Evolutionary conservation across 352 stramenopile species (phyloP).

Genomic region (Phytophthora capsici): DNA sequence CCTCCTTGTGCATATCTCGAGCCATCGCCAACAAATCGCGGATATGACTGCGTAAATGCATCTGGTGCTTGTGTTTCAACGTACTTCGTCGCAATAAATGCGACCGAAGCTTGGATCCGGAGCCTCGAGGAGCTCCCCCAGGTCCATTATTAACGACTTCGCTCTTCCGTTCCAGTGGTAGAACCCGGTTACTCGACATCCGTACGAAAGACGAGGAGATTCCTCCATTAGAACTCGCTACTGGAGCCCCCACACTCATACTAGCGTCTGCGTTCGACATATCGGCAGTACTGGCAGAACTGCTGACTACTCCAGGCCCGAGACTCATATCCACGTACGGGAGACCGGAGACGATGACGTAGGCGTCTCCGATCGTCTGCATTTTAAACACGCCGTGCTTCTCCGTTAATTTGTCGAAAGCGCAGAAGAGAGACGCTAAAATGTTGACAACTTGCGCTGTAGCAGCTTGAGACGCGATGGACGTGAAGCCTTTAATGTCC

Average conservation of each 20-base stretch:
- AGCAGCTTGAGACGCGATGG: constrained; percentile 84
- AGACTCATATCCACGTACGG: constrained; percentile 90
- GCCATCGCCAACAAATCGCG: constrained; percentile 83
- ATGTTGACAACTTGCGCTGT: constrained; percentile 91
- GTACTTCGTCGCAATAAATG: constrained; percentile 54
- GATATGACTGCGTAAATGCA: constrained; percentile 85
- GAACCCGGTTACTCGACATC: constrained; percentile 58
- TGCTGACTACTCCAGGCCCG: constrained; percentile 48
- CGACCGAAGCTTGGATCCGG: constrained; percentile 23
- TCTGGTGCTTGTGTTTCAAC: constrained; percentile 85
- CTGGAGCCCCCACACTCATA: constrained; percentile 10
- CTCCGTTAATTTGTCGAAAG: constrained; percentile 92
- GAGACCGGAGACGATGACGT: constrained; percentile 89
- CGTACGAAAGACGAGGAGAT: constrained; percentile 13
- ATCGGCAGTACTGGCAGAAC: constrained; percentile 23
- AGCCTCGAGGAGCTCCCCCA: constrained; percentile 10
- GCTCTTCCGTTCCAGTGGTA: constrained; percentile 45
- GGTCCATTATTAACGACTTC: constrained; percentile 9
- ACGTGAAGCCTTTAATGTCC: constrained; percentile 93
- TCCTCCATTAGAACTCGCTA: neutral
- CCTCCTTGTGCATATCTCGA: constrained; percentile 88
- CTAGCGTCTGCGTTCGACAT: constrained; percentile 34
- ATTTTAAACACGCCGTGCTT: constrained; percentile 95
- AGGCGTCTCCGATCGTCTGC: constrained; percentile 94
- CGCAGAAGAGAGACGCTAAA: constrained; percentile 91